Percentiles rank a stretch among this genome's conserved stretches.
Evolutionary conservation across 192 early-diverging fungal species (phyloP).

Genomic region (Mortierella claussenii): DNA sequence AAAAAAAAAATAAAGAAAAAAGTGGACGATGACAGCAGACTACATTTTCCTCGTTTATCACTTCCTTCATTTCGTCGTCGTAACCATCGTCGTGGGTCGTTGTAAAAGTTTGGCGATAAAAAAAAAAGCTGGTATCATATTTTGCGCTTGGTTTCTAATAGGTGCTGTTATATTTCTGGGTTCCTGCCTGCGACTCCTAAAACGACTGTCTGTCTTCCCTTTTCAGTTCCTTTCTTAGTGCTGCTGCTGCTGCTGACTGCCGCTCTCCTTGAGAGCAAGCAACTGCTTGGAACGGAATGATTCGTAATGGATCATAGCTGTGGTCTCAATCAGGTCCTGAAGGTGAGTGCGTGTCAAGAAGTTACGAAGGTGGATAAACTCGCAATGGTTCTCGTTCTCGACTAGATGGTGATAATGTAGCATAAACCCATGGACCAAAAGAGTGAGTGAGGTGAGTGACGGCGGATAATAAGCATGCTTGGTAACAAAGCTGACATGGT

Average conservation of each 20-base stretch:
- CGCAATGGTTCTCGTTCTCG: constrained; percentile 94
- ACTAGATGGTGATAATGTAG: too few relatives aligned
- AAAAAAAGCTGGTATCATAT: too few relatives aligned
- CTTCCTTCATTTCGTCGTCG: too few relatives aligned
- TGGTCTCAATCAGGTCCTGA: constrained; percentile 96
- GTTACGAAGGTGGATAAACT: constrained; percentile 94
- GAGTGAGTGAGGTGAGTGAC: not conserved
- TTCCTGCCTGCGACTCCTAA: too few relatives aligned
- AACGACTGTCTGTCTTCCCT: too few relatives aligned
- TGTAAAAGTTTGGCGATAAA: too few relatives aligned
- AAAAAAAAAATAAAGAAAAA: not conserved
- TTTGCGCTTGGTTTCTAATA: too few relatives aligned
- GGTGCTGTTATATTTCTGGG: too few relatives aligned
- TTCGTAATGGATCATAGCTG: constrained; percentile 95
- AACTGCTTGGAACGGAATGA: constrained; percentile 86
- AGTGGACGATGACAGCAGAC: not conserved
- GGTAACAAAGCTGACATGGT: not conserved
- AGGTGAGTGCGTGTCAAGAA: constrained; percentile 95
- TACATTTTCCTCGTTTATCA: not conserved
- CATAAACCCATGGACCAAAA: not conserved
- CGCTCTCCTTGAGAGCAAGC: constrained; percentile 67
- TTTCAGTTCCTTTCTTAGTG: constrained; percentile 17
- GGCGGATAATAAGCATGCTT: not conserved
- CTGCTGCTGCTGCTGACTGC: constrained; percentile 57
- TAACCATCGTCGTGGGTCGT: too few relatives aligned